Conservation (phyloP, 352 stramenopile genomes). For the Globisporangium emineosum region DNA sequence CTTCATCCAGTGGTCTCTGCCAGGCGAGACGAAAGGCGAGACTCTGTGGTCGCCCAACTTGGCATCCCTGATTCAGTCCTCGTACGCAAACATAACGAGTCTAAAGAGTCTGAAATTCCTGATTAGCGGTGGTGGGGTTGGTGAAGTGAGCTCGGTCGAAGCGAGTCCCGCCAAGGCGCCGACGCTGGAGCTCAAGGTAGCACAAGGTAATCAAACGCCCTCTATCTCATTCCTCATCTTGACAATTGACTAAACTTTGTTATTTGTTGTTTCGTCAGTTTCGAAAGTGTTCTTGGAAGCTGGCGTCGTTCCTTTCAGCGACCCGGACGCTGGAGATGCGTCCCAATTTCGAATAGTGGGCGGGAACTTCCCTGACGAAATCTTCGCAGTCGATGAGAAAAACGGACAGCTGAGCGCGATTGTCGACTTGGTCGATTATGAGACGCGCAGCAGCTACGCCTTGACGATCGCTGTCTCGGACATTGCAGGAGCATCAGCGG, state of each 20-base stretch:
- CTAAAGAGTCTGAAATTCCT: constrained; percentile 18
- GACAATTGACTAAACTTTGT: neutral
- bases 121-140: constrained; percentile 42
- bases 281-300: neutral
- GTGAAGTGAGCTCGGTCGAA: constrained; percentile 50
- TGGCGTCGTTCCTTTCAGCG: constrained; percentile 6
- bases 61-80: constrained; percentile 19
- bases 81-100: neutral
- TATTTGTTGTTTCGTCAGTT: constrained; percentile 2
- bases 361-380: constrained; percentile 2
- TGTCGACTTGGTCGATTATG: constrained; percentile 11
- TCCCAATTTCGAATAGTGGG: constrained; percentile 5
- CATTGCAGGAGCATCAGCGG: neutral
- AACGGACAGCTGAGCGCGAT: constrained; percentile 8
- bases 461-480: constrained; percentile 9
- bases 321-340: constrained; percentile 2
- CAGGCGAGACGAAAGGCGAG: constrained; percentile 17
- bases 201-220: constrained; percentile 29
- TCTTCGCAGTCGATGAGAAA: constrained; percentile 1
- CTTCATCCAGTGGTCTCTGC: constrained; percentile 31
- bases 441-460: constrained; percentile 3
- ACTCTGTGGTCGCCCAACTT: constrained; percentile 36
- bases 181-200: constrained; percentile 32
- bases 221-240: neutral
- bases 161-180: constrained; percentile 18